Conservation (phyloP, 176 grass and related monocot genomes). For the Olyra latifolia region DNA sequence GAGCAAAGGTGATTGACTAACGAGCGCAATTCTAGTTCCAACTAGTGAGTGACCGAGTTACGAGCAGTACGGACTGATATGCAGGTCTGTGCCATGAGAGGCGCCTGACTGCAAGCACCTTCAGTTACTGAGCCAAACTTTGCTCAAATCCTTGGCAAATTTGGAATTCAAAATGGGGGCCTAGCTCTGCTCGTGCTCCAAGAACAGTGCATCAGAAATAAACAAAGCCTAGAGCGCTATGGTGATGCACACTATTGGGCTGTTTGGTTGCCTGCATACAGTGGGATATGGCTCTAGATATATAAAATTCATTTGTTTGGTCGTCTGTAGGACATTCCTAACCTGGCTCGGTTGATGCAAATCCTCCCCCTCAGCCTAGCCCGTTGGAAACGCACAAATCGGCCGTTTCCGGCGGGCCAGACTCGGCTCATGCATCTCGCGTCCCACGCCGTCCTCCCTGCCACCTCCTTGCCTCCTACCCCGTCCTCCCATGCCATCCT, state of each 20-base stretch:
- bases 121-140: constrained; percentile 1
- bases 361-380: no score
- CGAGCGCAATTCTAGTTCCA: constrained; percentile 12
- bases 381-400: no score
- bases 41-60: constrained; percentile 23
- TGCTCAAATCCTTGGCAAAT: constrained; percentile 1
- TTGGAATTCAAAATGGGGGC: constrained; percentile 35
- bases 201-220: not conserved
- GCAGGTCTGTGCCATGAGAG: constrained; percentile 2
- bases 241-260: not conserved
- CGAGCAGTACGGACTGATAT: constrained; percentile 38
- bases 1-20: not conserved
- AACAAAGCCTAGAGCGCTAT: not conserved
- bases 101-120: not conserved
- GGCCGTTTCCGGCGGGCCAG: no score
- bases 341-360: no score
- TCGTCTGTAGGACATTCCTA: no score
- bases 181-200: not conserved
- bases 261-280: no score
- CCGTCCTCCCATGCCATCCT: no score
- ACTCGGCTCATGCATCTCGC: no score
- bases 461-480: no score
- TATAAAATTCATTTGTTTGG: no score
- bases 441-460: no score
- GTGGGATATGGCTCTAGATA: no score